phyloP scores from a whole-genome alignment of 352 stramenopile species.

The Globisporangium solare region DNA sequence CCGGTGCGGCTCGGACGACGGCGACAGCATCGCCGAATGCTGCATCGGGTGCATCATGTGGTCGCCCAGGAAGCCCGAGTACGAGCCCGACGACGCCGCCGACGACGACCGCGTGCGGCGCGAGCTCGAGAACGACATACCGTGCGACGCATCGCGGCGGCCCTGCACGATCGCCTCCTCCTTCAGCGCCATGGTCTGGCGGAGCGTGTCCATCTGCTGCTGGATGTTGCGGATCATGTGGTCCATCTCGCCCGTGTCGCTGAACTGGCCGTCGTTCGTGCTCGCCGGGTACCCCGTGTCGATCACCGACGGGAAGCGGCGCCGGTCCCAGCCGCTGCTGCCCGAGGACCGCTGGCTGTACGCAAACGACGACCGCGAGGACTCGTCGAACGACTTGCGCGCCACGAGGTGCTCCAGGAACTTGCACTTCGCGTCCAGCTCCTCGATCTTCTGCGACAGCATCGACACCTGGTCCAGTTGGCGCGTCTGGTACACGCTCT shows the following conservation, averaged over 20 bases:
- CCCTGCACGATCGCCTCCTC: slow-evolving; percentile 40
- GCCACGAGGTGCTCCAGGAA: slow-evolving; percentile 72
- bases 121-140: slow-evolving; percentile 63
- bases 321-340: slow-evolving; percentile 13
- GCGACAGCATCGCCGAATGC: slow-evolving; percentile 26
- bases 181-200: slow-evolving; percentile 60
- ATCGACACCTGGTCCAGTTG: slow-evolving; percentile 58
- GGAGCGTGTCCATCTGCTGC: slow-evolving; percentile 78
- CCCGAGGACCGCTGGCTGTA: slow-evolving; percentile 9
- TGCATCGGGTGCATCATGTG: slow-evolving; percentile 17
- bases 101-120: slow-evolving; percentile 65
- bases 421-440: slow-evolving; percentile 77
- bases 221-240: slow-evolving; percentile 79
- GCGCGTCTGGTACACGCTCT: slow-evolving; percentile 43
- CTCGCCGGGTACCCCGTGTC: slow-evolving; percentile 1
- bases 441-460: slow-evolving; percentile 65
- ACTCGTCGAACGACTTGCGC: slow-evolving; percentile 42
- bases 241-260: slow-evolving; percentile 40
- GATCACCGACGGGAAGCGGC: slow-evolving; percentile 14
- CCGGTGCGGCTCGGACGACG: slow-evolving; percentile 35
- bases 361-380: slow-evolving; percentile 10
- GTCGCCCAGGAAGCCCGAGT: slow-evolving; percentile 25
- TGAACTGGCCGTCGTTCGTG: slow-evolving; percentile 7
- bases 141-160: slow-evolving; percentile 38
- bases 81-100: slow-evolving; percentile 50